These are phyloP conservation scores for Penicillium sp. DNA, from an alignment of 2,329 filamentous ascomycete species.

Conservation along the genomic window DNA sequence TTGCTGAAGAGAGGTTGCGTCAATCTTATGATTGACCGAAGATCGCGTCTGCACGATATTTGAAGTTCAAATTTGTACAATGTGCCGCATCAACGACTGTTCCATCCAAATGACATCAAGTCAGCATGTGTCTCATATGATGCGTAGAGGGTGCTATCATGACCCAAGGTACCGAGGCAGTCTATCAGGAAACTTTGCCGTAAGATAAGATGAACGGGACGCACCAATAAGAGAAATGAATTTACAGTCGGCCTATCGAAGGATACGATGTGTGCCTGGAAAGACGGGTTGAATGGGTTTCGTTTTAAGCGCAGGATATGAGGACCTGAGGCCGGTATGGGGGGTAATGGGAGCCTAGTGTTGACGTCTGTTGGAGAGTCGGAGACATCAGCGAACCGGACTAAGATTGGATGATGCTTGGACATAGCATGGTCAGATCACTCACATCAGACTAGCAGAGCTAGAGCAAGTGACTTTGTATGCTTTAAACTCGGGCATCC, in stretches of 20 bases:
- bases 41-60: slow-evolving; percentile 4
- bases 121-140: slow-evolving; percentile 24
- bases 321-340: slow-evolving; percentile 23
- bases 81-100: slow-evolving; percentile 20
- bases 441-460: slow-evolving; percentile 7
- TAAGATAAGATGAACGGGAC: slow-evolving; percentile 17
- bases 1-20: slow-evolving; percentile 4
- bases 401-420: neutral
- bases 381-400: slow-evolving; percentile 6
- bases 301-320: slow-evolving; percentile 13
- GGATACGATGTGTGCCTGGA: neutral
- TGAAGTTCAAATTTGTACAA: slow-evolving; percentile 9
- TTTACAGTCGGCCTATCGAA: slow-evolving; percentile 10
- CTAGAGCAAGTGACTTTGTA: slow-evolving; percentile 9
- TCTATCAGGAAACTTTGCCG: slow-evolving; percentile 21
- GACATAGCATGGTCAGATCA: neutral
- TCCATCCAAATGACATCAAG: slow-evolving; percentile 24
- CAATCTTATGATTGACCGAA: slow-evolving; percentile 1
- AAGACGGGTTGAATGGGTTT: neutral
- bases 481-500: slow-evolving; percentile 11
- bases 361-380: slow-evolving; percentile 5
- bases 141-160: slow-evolving; percentile 11
- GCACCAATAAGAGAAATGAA: slow-evolving; percentile 16
- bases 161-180: slow-evolving; percentile 24
- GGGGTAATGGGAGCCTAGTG: slow-evolving; percentile 12